Conservation (phyloP, 345 rosid species). For the Moricandia moricandioides region DNA sequence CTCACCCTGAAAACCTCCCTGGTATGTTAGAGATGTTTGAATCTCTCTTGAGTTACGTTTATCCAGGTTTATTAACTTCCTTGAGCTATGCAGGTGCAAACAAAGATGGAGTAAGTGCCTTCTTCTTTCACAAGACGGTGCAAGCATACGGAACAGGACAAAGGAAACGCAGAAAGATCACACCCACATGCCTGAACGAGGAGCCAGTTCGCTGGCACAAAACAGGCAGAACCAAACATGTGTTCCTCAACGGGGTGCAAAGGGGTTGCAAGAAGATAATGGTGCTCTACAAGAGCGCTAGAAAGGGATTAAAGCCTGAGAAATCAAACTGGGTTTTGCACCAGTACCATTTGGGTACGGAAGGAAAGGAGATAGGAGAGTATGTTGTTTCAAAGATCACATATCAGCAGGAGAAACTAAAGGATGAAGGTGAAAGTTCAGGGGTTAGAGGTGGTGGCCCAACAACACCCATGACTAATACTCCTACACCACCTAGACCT, state of each 20-base stretch:
- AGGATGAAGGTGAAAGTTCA: constrained; percentile 48
- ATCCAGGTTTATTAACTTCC: not conserved
- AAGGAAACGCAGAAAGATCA: constrained; percentile 86
- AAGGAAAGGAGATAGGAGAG: constrained; percentile 71
- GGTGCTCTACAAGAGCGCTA: constrained; percentile 81
- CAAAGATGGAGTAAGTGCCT: constrained; percentile 77
- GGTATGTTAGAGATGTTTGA: constrained; percentile 38
- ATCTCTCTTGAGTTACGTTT: not conserved
- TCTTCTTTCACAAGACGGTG: constrained; percentile 71
- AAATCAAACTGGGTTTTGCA: constrained; percentile 88
- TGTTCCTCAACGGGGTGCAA: constrained; percentile 56
- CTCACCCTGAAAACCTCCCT: constrained; percentile 93
- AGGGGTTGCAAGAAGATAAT: constrained; percentile 86
- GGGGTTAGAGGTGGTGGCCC: constrained; percentile 50
- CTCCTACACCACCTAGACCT: constrained; percentile 59
- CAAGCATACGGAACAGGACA: constrained; percentile 93
- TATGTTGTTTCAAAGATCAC: constrained; percentile 74
- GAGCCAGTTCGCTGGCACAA: constrained; percentile 95
- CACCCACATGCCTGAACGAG: constrained; percentile 40
- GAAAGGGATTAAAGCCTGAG: constrained; percentile 65
- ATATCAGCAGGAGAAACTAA: constrained; percentile 58
- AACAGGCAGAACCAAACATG: constrained; percentile 80
- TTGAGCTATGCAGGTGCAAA: constrained; percentile 53
- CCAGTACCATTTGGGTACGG: constrained; percentile 82
- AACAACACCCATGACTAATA: constrained; percentile 65